Evolutionary conservation across 768 basidiomycete species (phyloP), one percentile per base, ranked within the genome.

Genomic region (Brasilioporus rufonigricans): DNA sequence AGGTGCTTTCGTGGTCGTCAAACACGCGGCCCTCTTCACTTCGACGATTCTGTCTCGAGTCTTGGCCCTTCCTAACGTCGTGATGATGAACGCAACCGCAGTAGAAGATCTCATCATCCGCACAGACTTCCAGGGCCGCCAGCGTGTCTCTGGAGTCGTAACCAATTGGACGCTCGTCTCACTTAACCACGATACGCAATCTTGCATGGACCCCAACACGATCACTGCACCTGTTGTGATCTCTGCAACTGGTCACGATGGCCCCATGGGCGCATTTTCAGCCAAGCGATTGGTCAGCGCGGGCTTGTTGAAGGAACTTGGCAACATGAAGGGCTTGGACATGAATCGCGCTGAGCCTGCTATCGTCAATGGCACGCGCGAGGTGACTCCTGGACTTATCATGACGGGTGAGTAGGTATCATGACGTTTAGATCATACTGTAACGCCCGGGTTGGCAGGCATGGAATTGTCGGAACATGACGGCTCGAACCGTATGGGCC

Each of bases 391-490:
- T 9, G 89, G 89, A 1, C 76, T 90, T 46, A 80, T 90, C 65
- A 81, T 90, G 78, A 80, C 85, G 41, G 87, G 86, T 84, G 53
- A 62, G 80, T 76, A 16, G 31, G 6, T 12, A 8, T 31, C 1
- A 14, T 13, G 23, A 32, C 46, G 1, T 29, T 32, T 8, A 16
- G 24, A 40, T n/a, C 12, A 18, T 23, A 31, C 19, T 13, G 11
- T 53, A 32, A 56, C 32, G n/a, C 29, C 26, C 29, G 21, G 38
- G 16, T 36, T n/a, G 23, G 29, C 41, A 84, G 88, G 89, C 16
- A 92, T 90, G 89, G 89, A 92, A 70, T 75, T 92, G 48, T 85
- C 85, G 9, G 88, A 90, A 68, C 85, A 89, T 65, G 88, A 90
- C 67, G 89, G 89, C 14, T 81, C 82, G 24, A 86, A 88, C 74